Evolutionary conservation across 192 early-diverging fungal species (phyloP), one percentile per base, ranked within the genome.

Genomic region (Ambispora gerdemannii): DNA sequence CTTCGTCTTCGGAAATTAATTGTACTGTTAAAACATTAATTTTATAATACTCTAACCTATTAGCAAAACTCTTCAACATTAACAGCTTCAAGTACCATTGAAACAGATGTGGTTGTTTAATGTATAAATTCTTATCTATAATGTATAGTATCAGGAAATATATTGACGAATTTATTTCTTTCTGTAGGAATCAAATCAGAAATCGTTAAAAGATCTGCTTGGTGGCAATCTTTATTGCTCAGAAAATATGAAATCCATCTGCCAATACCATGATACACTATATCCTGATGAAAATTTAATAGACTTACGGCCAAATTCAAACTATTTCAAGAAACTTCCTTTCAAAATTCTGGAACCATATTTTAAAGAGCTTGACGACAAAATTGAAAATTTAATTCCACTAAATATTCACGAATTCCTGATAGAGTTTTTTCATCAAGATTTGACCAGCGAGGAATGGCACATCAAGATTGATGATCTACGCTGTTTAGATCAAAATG

Each of bases 401-500:
- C 22, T 10, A 1, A n/a, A 72, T 20, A 51, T 63, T 20, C 71
- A 72, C 28, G 32, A 51, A 20, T 72, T 72, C 15, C 43, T 72
- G 13, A 72, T 7, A 0, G 20, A 61, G 0, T 72, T 72, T 20
- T 72, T 72, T 17, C 17, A 31, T 3, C 60, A 72, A 51, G 33
- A 64, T 35, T 65, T 72, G 22, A 50, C 61, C 11, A 28, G 27
- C n/a, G 30, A 31, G 31, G 70, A 72, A 11, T 72, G 47, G 60
- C 60, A 72, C 13, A 63, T 22, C 25, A 72, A 63, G 24, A 72
- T 72, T 24, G 58, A 72, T 53, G 30, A 72, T 63, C 61, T 72
- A 25, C 11, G 24, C 6, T 50, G 8, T 53, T 6, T 6, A 24
- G 19, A 72, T 52, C 30, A 64, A 50, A 51, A 34, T 35, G 58